phyloP scores from a whole-genome alignment of 345 rosid genomes.

The Sisymbrium altissimum region DNA sequence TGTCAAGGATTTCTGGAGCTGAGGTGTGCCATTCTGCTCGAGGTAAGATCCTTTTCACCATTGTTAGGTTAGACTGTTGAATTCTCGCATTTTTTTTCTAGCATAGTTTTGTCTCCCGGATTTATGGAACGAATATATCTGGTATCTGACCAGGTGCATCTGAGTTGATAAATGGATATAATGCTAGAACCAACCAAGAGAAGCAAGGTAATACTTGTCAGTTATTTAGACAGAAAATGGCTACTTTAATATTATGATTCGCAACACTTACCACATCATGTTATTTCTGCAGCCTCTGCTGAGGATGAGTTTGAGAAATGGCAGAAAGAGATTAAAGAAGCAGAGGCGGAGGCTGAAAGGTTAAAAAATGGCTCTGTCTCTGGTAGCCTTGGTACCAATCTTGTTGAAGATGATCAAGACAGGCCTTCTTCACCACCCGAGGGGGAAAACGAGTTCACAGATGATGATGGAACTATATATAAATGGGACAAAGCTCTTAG shows the following conservation, averaged over 20 bases:
- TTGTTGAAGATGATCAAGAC: slow-evolving; percentile 37
- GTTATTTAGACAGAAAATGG: background rate
- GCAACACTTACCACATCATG: slow-evolving; percentile 30
- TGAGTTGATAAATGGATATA: slow-evolving; percentile 26
- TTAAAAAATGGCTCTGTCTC: slow-evolving; percentile 51
- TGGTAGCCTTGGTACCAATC: slow-evolving; percentile 19
- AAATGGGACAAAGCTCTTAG: slow-evolving; percentile 73
- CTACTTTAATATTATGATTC: background rate
- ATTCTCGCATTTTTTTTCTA: background rate
- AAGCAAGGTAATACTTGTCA: slow-evolving; percentile 22
- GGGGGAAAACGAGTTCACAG: slow-evolving; percentile 88
- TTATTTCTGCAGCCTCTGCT: slow-evolving; percentile 43
- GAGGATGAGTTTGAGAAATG: slow-evolving; percentile 87
- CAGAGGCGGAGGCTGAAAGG: slow-evolving; percentile 58
- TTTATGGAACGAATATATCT: slow-evolving; percentile 9
- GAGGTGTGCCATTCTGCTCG: slow-evolving; percentile 30
- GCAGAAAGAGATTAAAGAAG: slow-evolving; percentile 76
- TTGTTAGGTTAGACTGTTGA: background rate
- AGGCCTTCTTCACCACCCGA: slow-evolving; percentile 67
- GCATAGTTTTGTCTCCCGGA: background rate
- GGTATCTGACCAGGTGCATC: slow-evolving; percentile 9
- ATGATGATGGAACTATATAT: slow-evolving; percentile 90
- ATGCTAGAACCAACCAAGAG: slow-evolving; percentile 20
- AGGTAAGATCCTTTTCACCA: slow-evolving; percentile 37
- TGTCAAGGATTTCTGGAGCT: slow-evolving; percentile 43